These are phyloP conservation scores for Fusarium sarcochroum DNA, from an alignment of 2,329 filamentous ascomycete species.

Conservation along the genomic window DNA sequence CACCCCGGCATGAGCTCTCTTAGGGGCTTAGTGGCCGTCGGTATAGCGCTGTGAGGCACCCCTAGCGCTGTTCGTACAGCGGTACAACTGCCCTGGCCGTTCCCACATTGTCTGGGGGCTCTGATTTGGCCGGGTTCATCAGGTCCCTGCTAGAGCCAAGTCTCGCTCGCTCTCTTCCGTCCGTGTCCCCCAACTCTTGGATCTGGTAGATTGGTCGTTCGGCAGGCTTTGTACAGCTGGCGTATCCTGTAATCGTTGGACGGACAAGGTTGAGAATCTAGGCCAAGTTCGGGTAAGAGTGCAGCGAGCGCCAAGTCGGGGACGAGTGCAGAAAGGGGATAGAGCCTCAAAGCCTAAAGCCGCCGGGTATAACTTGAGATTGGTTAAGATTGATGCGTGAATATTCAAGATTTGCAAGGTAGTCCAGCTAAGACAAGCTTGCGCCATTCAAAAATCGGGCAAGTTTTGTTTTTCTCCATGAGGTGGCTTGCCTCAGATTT, in stretches of 20 bases:
- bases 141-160: constrained; percentile 13
- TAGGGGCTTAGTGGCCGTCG: constrained; percentile 41
- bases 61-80: constrained; percentile 33
- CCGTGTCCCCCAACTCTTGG: constrained; percentile 18
- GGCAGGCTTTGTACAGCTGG: constrained; percentile 11
- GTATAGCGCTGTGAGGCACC: constrained; percentile 36
- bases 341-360: constrained; percentile 35
- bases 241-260: constrained; percentile 26
- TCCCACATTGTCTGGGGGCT: constrained; percentile 32
- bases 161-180: constrained; percentile 36
- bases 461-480: constrained; percentile 29
- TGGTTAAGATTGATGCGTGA: constrained; percentile 38
- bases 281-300: constrained; percentile 32
- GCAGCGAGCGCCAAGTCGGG: constrained; percentile 42
- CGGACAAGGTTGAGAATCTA: constrained; percentile 39
- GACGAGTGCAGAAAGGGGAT: constrained; percentile 42
- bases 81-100: constrained; percentile 35
- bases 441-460: constrained; percentile 17
- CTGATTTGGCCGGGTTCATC: constrained; percentile 36
- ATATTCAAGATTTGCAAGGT: constrained; percentile 31
- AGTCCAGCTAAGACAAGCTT: constrained; percentile 3
- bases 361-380: constrained; percentile 31
- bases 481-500: constrained; percentile 14
- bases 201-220: constrained; percentile 24
- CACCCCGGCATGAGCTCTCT: constrained; percentile 35